phyloP scores from a whole-genome alignment of 208 protist genomes.

The Angomonas ambiguus region DNA sequence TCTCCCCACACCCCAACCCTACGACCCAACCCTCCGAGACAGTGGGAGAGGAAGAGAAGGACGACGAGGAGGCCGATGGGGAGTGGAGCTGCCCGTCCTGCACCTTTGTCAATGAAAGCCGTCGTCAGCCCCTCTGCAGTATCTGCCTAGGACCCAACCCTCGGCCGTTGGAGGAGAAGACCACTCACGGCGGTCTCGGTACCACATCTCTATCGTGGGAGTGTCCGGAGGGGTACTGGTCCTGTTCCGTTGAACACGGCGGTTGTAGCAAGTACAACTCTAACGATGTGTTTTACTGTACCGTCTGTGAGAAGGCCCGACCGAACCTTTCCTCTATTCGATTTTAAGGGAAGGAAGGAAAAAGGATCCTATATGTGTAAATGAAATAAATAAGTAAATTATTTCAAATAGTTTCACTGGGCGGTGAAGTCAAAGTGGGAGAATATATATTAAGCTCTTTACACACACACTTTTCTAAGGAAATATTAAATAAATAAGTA shows the following conservation, averaged over 20 bases:
- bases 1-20: slow-evolving; percentile 9
- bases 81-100: slow-evolving; percentile 54
- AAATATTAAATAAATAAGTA: neutral
- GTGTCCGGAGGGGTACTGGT: slow-evolving; percentile 75
- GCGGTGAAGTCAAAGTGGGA: too few relatives aligned
- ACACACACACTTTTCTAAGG: neutral
- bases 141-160: slow-evolving; percentile 55
- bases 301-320: slow-evolving; percentile 74
- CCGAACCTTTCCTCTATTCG: slow-evolving; percentile 64
- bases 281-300: slow-evolving; percentile 76
- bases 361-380: neutral
- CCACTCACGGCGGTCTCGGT: neutral
- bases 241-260: slow-evolving; percentile 75
- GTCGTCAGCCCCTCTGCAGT: slow-evolving; percentile 26
- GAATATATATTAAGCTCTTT: too few relatives aligned
- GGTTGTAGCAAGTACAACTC: slow-evolving; percentile 87
- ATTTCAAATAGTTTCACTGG: neutral
- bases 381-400: neutral
- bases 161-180: slow-evolving; percentile 17
- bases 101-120: slow-evolving; percentile 58
- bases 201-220: slow-evolving; percentile 21
- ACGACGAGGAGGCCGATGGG: slow-evolving; percentile 30
- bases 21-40: neutral
- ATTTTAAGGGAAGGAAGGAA: slow-evolving; percentile 30
- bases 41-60: slow-evolving; percentile 10